Evolutionary conservation across 2,329 filamentous ascomycete species (phyloP), one percentile per base, ranked within the genome.

Genomic region (Aspergillus sp.): DNA sequence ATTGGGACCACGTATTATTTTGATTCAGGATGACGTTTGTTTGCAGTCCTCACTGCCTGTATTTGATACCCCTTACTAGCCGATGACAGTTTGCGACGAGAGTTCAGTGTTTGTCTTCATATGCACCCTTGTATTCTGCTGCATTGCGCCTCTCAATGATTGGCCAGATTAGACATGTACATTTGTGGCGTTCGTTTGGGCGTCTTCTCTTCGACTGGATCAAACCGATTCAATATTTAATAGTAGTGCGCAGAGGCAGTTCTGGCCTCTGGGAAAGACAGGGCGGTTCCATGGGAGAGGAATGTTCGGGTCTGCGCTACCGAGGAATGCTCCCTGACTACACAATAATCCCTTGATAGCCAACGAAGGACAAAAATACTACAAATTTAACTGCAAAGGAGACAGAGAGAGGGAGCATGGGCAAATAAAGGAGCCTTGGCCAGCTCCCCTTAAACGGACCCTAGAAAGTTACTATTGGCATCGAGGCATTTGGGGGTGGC

Each of bases 61-160:
- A 58, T 64, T 69, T 61, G 59, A 64, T 65, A 66, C 60, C 63
- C 60, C 63, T 67, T 64, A 61, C 58, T 58, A 46, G 56, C 53
- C 48, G 19, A 47, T 59, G 56, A 57, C 47, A 42, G 44, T 48
- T 59, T 50, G 48, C 44, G 53, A 33, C 54, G 56, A 40, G 50
- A 30, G 37, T 52, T 33, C 22, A 40, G 45, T 51, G 22, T 51
- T 46, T 48, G 39, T 24, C 48, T 45, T 17, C 9, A 30, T 51
- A 51, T 54, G 33, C 33, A 46, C 24, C 19, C 34, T 27, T 50
- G 46, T 40, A 45, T 37, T 42, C 15, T 52, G 30, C 17, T 44
- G 34, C 27, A 39, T 37, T 57, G 5, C 13, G 39, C n/a, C 37
- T 40, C 27, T 47, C 40, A 3, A 39, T 46, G 51, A 46, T 52